Evolutionary conservation across 306 rosid species (phyloP).

Genomic region (Herpetospermum pedunculosum): DNA sequence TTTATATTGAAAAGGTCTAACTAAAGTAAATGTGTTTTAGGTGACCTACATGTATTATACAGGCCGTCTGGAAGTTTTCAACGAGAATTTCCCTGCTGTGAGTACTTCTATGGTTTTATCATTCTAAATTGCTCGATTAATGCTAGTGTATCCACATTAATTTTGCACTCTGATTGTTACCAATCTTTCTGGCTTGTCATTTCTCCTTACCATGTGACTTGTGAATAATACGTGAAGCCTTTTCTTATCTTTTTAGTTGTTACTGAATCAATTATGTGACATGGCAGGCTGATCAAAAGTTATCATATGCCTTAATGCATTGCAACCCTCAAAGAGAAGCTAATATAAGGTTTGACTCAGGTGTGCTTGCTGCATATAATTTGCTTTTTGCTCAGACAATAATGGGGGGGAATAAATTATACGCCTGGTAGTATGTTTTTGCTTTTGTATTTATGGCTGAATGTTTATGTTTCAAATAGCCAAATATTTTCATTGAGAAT

Average conservation of each 20-base stretch:
- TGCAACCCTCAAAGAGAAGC: constrained; percentile 74
- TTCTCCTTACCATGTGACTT: not conserved
- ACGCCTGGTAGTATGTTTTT: too few relatives aligned
- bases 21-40: constrained; percentile 23
- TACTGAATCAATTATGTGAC: constrained; percentile 13
- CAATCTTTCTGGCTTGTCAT: not conserved
- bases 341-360: constrained; percentile 83
- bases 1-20: constrained; percentile 23
- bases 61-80: constrained; percentile 97
- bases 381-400: not conserved
- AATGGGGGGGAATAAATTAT: too few relatives aligned
- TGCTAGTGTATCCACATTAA: not conserved
- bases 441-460: not conserved
- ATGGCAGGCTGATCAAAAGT: constrained; percentile 85
- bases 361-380: constrained; percentile 27
- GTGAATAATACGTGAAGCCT: not conserved
- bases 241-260: not conserved
- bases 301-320: constrained; percentile 78
- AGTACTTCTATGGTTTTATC: constrained; percentile 26
- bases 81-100: constrained; percentile 89
- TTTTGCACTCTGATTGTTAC: not conserved
- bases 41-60: constrained; percentile 98
- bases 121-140: not conserved
- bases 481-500: not conserved
- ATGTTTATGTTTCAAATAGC: not conserved